Evolutionary conservation across 2,329 filamentous ascomycete genomes (phyloP).

Genomic region (Nemania sp.): DNA sequence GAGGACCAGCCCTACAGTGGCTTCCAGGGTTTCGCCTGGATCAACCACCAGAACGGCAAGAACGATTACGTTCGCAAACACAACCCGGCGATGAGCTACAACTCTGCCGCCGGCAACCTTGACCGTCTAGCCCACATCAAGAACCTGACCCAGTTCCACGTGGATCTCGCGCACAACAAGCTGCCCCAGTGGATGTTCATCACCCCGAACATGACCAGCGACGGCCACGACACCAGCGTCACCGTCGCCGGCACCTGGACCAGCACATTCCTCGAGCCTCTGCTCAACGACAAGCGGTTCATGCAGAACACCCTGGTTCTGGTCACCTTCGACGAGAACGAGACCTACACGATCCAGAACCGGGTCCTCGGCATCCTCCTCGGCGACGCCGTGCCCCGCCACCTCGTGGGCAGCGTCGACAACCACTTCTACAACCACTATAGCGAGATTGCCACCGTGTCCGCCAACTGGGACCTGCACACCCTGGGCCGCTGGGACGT

Average conservation of each 20-base stretch:
- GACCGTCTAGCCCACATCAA: slow-evolving; percentile 71
- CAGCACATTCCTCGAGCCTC: slow-evolving; percentile 67
- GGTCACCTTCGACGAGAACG: slow-evolving; percentile 79
- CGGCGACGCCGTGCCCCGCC: slow-evolving; percentile 69
- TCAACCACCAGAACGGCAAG: slow-evolving; percentile 65
- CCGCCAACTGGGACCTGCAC: slow-evolving; percentile 70
- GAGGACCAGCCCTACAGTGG: slow-evolving; percentile 78
- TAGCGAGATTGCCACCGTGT: slow-evolving; percentile 66
- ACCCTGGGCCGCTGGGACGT: slow-evolving; percentile 74
- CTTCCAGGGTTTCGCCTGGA: slow-evolving; percentile 65
- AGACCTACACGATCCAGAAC: slow-evolving; percentile 69
- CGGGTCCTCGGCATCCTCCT: slow-evolving; percentile 71
- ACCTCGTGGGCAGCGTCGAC: slow-evolving; percentile 71
- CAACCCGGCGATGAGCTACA: slow-evolving; percentile 68
- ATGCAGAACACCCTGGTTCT: slow-evolving; percentile 76
- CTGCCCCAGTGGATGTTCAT: slow-evolving; percentile 75
- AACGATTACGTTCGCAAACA: slow-evolving; percentile 86
- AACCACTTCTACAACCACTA: slow-evolving; percentile 74
- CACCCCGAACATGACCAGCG: slow-evolving; percentile 74
- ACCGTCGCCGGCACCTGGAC: slow-evolving; percentile 71
- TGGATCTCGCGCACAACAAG: slow-evolving; percentile 63
- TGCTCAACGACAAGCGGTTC: slow-evolving; percentile 70
- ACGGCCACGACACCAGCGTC: slow-evolving; percentile 75
- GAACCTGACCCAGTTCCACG: slow-evolving; percentile 70
- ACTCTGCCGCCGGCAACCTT: slow-evolving; percentile 62